These are phyloP conservation scores for Alternaria tenuissima DNA, from an alignment of 2,329 filamentous ascomycete genomes.

Conservation along the genomic window DNA sequence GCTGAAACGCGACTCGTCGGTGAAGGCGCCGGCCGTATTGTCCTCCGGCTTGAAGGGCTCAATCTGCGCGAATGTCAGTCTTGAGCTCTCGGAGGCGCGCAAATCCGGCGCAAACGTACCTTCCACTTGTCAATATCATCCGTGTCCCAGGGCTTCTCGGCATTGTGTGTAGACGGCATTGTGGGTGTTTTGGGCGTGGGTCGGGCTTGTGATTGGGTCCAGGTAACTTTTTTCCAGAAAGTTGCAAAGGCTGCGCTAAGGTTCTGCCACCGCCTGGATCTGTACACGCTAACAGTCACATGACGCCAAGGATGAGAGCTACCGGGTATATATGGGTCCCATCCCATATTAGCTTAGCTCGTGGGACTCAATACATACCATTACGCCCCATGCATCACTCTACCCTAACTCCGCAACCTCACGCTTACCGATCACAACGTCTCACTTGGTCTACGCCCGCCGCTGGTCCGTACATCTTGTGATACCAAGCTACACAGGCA, in stretches of 20 bases:
- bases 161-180: slow-evolving; percentile 91
- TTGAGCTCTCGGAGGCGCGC: background rate
- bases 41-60: slow-evolving; percentile 86
- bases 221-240: slow-evolving; percentile 18
- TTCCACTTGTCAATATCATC: slow-evolving; percentile 99
- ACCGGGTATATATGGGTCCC: too few relatives aligned
- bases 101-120: slow-evolving; percentile 51
- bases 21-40: slow-evolving; percentile 84
- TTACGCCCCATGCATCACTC: too few relatives aligned
- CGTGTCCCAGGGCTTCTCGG: slow-evolving; percentile 79
- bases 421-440: background rate
- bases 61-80: slow-evolving; percentile 58
- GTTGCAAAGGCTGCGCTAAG: slow-evolving; percentile 6
- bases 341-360: too few relatives aligned
- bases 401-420: background rate
- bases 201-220: background rate
- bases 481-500: too few relatives aligned
- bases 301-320: too few relatives aligned
- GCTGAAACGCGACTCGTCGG: slow-evolving; percentile 90
- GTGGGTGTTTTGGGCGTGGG: slow-evolving; percentile 10
- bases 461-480: too few relatives aligned
- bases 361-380: too few relatives aligned
- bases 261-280: slow-evolving; percentile 14
- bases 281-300: too few relatives aligned
- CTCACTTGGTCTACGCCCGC: background rate